These are phyloP conservation scores for Knufia fluminis DNA, from an alignment of 2,329 filamentous ascomycete species.

Conservation along the genomic window DNA sequence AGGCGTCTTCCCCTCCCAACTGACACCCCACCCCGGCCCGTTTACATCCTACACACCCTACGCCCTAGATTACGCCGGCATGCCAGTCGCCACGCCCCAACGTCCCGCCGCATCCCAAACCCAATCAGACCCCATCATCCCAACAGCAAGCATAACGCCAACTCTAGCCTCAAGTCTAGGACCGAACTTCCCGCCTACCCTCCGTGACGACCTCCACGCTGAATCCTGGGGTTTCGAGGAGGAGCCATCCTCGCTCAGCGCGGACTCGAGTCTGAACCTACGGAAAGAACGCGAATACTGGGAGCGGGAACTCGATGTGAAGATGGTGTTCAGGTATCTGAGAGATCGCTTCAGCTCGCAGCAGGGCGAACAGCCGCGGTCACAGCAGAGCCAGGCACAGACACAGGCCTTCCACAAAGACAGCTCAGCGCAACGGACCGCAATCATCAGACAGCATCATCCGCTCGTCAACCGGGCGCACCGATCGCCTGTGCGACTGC, in stretches of 20 bases:
- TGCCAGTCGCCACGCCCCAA: constrained; percentile 43
- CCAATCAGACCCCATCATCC: constrained; percentile 4
- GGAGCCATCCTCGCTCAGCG: constrained; percentile 30
- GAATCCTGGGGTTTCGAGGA: constrained; percentile 61
- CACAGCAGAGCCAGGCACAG: constrained; percentile 22
- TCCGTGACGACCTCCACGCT: constrained; percentile 40
- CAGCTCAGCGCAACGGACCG: constrained; percentile 65
- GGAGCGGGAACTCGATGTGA: constrained; percentile 85
- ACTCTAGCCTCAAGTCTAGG: constrained; percentile 15
- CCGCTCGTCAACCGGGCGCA: constrained; percentile 60
- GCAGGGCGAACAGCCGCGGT: constrained; percentile 33
- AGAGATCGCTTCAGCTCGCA: constrained; percentile 56
- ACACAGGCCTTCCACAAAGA: constrained; percentile 42
- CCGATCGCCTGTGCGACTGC: constrained; percentile 40
- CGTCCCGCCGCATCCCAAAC: constrained; percentile 25
- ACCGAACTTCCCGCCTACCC: constrained; percentile 44
- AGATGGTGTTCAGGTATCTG: constrained; percentile 83
- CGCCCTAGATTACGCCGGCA: constrained; percentile 65
- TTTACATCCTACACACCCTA: constrained; percentile 65
- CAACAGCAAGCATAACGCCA: constrained; percentile 1
- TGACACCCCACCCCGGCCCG: constrained; percentile 78
- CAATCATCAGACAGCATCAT: constrained; percentile 79
- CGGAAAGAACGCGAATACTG: constrained; percentile 66
- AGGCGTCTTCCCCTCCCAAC: constrained; percentile 69
- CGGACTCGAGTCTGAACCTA: constrained; percentile 28